Base-by-base conservation (phyloP, 352 stramenopile species). In the Phytophthora pluvialis region DNA sequence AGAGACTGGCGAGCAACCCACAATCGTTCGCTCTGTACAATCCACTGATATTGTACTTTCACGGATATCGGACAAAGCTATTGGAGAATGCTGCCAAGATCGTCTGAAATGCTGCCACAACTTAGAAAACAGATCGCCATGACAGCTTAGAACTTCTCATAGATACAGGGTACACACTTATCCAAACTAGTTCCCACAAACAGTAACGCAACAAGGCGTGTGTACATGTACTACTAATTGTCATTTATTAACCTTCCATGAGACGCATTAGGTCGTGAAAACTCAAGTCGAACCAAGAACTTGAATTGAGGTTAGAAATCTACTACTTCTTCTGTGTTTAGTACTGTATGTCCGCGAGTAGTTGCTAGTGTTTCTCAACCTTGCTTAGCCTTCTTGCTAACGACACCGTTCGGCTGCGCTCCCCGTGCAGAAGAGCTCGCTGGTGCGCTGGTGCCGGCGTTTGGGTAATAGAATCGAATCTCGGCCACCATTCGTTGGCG, bases 401-500 rank as follows among this genome's bases (percentile, higher is more conserved):
- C 46, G 7, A 52, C 54, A 33, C 63, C 63, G 36, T 64, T 70
- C 5, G 46, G 16, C 57, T 77, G 54, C 44, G 50, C 36, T 42
- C 40, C 49, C 25, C 43, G 21, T 13, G 40, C 35, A 35, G 46
- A 53, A 54, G 64, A 47, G 28, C 55, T 71, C 38, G 40, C 18
- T 46, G 35, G n/a, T 29, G 55, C 38, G 21, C 28, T 66, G 8
- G 44, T 71, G 26, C 73, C 73, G 8, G 70, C 73, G 6, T 38
- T 42, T 36, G 87, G 87, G 57, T 95, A 85, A 51, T 95, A 93
- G 67, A 87, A 90, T 9, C 77, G 74, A 18, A 95, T 88, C 60
- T 95, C 87, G 42, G 78, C 72, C 21, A 91, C 61, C 85, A 95
- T 94, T 45, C 87, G 87, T 60, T 90, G 71, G 25, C 87, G 85